These are phyloP conservation scores for Penicillium sp. DNA, from an alignment of 2,329 filamentous ascomycete species.

Conservation along the genomic window DNA sequence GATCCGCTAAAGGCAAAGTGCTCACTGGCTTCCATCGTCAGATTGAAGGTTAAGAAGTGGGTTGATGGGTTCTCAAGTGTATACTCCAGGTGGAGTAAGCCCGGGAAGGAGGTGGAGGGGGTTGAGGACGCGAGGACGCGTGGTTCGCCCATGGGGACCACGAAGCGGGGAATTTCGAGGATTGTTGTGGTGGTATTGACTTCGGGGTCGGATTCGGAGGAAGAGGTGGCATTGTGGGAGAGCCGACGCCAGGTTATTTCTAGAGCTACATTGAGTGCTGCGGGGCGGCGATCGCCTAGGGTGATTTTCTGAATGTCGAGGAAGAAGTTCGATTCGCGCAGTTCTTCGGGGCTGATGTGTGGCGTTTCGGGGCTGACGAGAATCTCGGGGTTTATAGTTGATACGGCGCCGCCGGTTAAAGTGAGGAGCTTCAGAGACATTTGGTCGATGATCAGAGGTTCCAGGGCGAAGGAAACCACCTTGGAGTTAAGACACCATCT, in stretches of 20 bases:
- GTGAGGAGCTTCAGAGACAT: constrained; percentile 65
- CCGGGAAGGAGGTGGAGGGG: constrained; percentile 38
- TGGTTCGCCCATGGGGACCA: constrained; percentile 81
- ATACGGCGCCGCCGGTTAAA: constrained; percentile 65
- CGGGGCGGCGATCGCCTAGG: constrained; percentile 79
- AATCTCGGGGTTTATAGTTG: constrained; percentile 48
- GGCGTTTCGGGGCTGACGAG: constrained; percentile 35
- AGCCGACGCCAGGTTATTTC: constrained; percentile 75
- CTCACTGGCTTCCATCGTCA: constrained; percentile 89
- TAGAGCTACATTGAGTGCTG: constrained; percentile 74
- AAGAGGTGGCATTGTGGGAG: constrained; percentile 34
- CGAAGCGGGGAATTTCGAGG: constrained; percentile 77
- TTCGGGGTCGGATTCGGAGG: constrained; percentile 28
- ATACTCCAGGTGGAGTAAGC: constrained; percentile 58
- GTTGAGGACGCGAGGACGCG: constrained; percentile 68
- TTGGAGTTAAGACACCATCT: constrained; percentile 77
- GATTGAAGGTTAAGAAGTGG: constrained; percentile 90
- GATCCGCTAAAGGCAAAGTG: constrained; percentile 90
- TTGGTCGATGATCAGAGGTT: constrained; percentile 64
- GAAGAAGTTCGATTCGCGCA: constrained; percentile 73
- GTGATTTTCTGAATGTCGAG: constrained; percentile 74
- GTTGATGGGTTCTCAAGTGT: constrained; percentile 91
- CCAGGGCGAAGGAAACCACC: constrained; percentile 74
- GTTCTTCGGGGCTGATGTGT: constrained; percentile 65
- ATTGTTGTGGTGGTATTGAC: constrained; percentile 63